Evolutionary conservation across 495 filamentous ascomycete genomes (phyloP).

Genomic region (Thermochaetoides thermophila): DNA sequence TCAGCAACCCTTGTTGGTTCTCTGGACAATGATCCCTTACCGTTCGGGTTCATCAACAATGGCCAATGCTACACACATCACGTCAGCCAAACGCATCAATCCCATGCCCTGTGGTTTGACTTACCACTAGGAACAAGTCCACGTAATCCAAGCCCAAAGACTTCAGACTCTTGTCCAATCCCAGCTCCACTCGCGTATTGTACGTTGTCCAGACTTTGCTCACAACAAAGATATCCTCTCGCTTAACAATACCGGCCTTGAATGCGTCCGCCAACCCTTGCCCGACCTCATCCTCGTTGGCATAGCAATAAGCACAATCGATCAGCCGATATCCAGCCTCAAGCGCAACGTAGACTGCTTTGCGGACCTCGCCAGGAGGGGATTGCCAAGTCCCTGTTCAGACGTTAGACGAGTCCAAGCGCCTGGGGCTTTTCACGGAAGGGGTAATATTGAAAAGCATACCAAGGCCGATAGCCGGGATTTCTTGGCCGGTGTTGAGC

Average conservation of each 20-base stretch:
- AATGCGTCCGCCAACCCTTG: conserved; percentile 48
- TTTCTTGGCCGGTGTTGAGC: conserved; percentile 62
- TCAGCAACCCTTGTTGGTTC: conserved; percentile 2
- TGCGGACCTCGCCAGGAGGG: conserved; percentile 41
- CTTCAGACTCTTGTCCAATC: conserved; percentile 55
- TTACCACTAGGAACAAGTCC: conserved; percentile 53
- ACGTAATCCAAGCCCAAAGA: conserved; percentile 63
- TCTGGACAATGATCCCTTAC: no score
- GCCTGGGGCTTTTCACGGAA: background rate
- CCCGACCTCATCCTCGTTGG: conserved; percentile 43
- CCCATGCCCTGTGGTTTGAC: background rate
- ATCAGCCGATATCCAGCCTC: conserved; percentile 50
- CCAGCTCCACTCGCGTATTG: conserved; percentile 49
- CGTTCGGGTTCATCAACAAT: conserved; percentile 63
- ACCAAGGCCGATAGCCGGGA: conserved; percentile 65
- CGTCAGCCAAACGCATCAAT: background rate
- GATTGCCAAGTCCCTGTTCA: conserved; percentile 62
- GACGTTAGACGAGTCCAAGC: background rate
- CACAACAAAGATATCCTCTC: conserved; percentile 70
- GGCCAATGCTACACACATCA: conserved; percentile 54
- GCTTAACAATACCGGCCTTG: conserved; percentile 47
- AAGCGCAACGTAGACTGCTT: conserved; percentile 41
- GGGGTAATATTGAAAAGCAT: conserved; percentile 15
- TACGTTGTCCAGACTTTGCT: conserved; percentile 77
- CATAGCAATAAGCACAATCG: conserved; percentile 45